phyloP scores from a whole-genome alignment of 2,329 filamentous ascomycete species.

The Ascocoryne sarcoides region DNA sequence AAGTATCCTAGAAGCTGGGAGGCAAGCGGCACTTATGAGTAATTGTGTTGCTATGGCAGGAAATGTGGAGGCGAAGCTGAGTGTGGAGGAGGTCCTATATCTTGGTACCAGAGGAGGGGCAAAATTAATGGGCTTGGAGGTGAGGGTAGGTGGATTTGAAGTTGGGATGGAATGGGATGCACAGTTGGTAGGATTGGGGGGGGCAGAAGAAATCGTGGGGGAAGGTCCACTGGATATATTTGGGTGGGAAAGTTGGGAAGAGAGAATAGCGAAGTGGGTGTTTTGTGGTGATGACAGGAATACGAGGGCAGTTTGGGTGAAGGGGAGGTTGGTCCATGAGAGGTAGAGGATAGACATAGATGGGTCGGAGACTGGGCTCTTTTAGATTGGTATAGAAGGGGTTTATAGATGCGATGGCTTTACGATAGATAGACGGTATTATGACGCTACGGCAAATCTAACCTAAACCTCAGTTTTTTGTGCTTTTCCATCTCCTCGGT shows the following conservation, averaged over 20 bases:
- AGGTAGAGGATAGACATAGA: constrained; percentile 24
- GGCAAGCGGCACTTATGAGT: constrained; percentile 73
- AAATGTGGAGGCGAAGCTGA: constrained; percentile 51
- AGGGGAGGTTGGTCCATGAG: constrained; percentile 69
- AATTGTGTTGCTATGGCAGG: constrained; percentile 56
- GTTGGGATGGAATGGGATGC: constrained; percentile 87
- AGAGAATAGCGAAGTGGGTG: constrained; percentile 86
- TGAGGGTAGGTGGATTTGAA: constrained; percentile 71
- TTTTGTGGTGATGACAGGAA: constrained; percentile 92
- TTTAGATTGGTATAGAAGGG: too few relatives aligned
- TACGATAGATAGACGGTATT: too few relatives aligned
- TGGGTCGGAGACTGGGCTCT: too few relatives aligned
- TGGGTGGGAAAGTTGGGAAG: constrained; percentile 82
- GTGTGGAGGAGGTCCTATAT: constrained; percentile 79
- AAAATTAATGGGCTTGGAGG: constrained; percentile 63
- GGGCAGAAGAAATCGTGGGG: constrained; percentile 38
- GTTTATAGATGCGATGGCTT: too few relatives aligned
- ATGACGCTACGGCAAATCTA: too few relatives aligned
- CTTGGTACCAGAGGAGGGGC: constrained; percentile 86
- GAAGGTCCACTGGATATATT: constrained; percentile 75
- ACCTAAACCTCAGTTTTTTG: too few relatives aligned
- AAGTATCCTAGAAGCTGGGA: constrained; percentile 71
- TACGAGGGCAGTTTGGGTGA: constrained; percentile 81
- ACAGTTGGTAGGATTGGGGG: constrained; percentile 62
- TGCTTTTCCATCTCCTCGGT: too few relatives aligned